Conservation (phyloP, 306 rosid species). For the Citrullus mucosospermus region DNA sequence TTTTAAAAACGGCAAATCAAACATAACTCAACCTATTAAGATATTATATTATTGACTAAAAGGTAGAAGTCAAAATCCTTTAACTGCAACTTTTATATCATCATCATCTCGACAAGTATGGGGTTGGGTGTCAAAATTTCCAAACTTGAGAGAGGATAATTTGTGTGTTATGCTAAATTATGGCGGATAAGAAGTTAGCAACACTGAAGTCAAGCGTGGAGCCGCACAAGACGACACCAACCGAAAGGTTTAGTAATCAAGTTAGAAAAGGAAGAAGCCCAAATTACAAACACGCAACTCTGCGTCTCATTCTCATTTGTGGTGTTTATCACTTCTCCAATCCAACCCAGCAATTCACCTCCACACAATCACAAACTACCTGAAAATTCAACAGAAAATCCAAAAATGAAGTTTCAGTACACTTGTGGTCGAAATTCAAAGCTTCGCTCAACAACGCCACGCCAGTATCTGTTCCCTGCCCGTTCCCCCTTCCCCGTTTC, state of each 20-base stretch:
- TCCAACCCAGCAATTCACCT: conserved; percentile 25
- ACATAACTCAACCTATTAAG: too few relatives aligned
- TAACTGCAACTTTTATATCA: too few relatives aligned
- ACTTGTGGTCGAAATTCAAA: conserved; percentile 35
- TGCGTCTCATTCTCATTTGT: conserved; percentile 21
- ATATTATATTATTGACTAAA: too few relatives aligned
- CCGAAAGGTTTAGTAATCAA: background rate
- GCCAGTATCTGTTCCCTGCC: background rate
- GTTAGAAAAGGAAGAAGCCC: background rate
- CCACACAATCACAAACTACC: conserved; percentile 56
- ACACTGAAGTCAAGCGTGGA: background rate
- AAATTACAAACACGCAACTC: background rate
- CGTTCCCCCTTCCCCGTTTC: conserved; percentile 5
- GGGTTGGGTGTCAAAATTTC: too few relatives aligned
- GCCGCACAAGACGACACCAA: background rate
- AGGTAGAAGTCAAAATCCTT: too few relatives aligned
- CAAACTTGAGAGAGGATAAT: too few relatives aligned
- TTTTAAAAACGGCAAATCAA: too few relatives aligned
- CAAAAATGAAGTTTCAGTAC: background rate
- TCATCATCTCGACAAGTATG: too few relatives aligned
- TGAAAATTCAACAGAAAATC: conserved; percentile 14
- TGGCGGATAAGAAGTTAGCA: background rate
- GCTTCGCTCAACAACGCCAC: background rate
- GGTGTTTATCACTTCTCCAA: conserved; percentile 20
- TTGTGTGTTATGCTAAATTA: too few relatives aligned